Conservation (phyloP, 257 asterid species). For the Voacanga thouarsii region DNA sequence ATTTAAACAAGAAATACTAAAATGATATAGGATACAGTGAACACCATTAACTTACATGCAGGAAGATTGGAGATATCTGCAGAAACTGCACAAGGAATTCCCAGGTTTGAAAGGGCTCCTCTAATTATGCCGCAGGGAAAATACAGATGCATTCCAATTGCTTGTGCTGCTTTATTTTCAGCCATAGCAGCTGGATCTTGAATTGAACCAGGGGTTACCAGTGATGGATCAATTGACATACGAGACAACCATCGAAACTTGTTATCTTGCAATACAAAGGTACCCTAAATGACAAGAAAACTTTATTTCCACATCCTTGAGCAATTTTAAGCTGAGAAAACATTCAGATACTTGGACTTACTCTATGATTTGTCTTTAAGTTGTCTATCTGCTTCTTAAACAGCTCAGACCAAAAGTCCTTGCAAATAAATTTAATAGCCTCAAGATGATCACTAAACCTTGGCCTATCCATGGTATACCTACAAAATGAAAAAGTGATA, state of each 20-base stretch:
- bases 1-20: background rate
- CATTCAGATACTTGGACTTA: slow-evolving; percentile 37
- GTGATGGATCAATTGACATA: slow-evolving; percentile 76
- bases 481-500: slow-evolving; percentile 11
- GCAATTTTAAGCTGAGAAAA: background rate
- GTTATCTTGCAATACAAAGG: slow-evolving; percentile 94
- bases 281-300: slow-evolving; percentile 53
- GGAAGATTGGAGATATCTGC: slow-evolving; percentile 95
- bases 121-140: slow-evolving; percentile 97
- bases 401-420: slow-evolving; percentile 98
- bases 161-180: slow-evolving; percentile 79
- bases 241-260: slow-evolving; percentile 85
- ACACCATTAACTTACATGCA: slow-evolving; percentile 66
- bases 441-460: slow-evolving; percentile 94
- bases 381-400: slow-evolving; percentile 98
- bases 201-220: slow-evolving; percentile 61
- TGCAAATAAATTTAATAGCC: slow-evolving; percentile 96
- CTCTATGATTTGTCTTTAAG: slow-evolving; percentile 94
- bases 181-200: slow-evolving; percentile 96
- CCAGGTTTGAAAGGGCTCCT: slow-evolving; percentile 97
- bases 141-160: slow-evolving; percentile 92
- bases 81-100: slow-evolving; percentile 99
- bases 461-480: slow-evolving; percentile 93
- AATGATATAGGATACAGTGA: slow-evolving; percentile 4
- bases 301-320: slow-evolving; percentile 6